Conservation (phyloP, 2,329 filamentous ascomycete species). For the Trichoderma oligosporum region DNA sequence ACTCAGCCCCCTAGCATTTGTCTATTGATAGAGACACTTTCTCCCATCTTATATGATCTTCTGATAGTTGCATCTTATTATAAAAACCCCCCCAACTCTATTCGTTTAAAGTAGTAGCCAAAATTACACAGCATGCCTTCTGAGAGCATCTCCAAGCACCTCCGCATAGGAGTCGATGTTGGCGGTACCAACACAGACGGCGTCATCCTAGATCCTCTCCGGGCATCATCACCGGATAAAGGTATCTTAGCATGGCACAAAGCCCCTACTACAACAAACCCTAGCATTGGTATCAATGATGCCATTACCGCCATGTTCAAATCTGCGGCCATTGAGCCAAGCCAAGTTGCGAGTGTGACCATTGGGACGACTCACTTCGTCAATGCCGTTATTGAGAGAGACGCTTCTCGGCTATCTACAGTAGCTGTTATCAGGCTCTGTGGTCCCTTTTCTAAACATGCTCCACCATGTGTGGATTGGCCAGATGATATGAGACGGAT, state of each 20-base stretch:
- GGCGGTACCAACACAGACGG: slow-evolving; percentile 54
- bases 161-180: slow-evolving; percentile 46
- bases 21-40: background rate
- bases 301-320: slow-evolving; percentile 44
- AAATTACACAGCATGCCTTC: slow-evolving; percentile 17
- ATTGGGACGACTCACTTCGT: slow-evolving; percentile 58
- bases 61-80: background rate
- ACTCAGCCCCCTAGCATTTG: background rate
- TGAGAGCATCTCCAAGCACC: slow-evolving; percentile 18
- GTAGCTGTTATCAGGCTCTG: slow-evolving; percentile 55
- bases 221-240: slow-evolving; percentile 33
- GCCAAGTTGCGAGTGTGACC: slow-evolving; percentile 45
- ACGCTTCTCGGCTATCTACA: slow-evolving; percentile 43
- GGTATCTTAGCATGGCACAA: slow-evolving; percentile 50
- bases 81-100: background rate
- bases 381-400: slow-evolving; percentile 55
- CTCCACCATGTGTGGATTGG: slow-evolving; percentile 52
- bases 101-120: background rate
- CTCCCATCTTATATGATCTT: slow-evolving; percentile 15
- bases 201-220: slow-evolving; percentile 45
- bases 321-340: slow-evolving; percentile 31
- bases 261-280: slow-evolving; percentile 46
- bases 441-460: slow-evolving; percentile 50
- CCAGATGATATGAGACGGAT: slow-evolving; percentile 46
- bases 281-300: slow-evolving; percentile 44